Conservation (phyloP, 768 basidiomycete genomes). For the Auricularia sp. region DNA sequence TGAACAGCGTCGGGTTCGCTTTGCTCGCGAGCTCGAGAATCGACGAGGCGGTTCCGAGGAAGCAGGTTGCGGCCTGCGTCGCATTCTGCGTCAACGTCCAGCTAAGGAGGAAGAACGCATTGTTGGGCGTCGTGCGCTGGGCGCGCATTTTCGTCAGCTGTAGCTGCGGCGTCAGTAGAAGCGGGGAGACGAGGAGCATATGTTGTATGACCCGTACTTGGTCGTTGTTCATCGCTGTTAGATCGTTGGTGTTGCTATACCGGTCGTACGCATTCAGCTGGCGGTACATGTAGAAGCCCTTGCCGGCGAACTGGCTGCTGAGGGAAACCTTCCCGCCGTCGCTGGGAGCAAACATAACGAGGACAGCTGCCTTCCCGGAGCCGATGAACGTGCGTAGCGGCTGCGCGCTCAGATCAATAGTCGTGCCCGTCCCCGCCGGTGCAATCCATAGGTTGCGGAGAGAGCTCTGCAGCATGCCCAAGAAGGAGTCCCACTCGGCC, state of each 20-base stretch:
- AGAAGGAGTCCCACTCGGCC: background rate
- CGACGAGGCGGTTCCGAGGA: background rate
- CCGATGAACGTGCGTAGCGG: background rate
- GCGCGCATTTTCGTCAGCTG: constrained; percentile 1
- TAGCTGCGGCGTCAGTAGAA: background rate
- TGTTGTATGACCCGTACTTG: background rate
- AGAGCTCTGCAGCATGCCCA: background rate
- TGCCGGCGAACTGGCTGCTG: background rate
- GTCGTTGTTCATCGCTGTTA: background rate
- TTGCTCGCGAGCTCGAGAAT: background rate
- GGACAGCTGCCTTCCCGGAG: background rate
- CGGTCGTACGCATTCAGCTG: constrained; percentile 2
- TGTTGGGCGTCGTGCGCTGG: background rate
- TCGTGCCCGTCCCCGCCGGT: background rate
- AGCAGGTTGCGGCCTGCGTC: background rate
- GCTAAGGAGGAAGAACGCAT: background rate
- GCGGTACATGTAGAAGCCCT: background rate
- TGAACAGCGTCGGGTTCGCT: background rate
- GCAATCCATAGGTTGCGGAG: background rate
- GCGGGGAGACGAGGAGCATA: background rate
- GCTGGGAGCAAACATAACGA: background rate
- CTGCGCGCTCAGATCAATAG: background rate
- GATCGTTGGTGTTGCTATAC: constrained; percentile 2
- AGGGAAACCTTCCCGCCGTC: background rate
- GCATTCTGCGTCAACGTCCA: constrained; percentile 1